Base-by-base conservation (phyloP, 1,284 basidiomycete genomes). In the Schizopora paradoxa region DNA sequence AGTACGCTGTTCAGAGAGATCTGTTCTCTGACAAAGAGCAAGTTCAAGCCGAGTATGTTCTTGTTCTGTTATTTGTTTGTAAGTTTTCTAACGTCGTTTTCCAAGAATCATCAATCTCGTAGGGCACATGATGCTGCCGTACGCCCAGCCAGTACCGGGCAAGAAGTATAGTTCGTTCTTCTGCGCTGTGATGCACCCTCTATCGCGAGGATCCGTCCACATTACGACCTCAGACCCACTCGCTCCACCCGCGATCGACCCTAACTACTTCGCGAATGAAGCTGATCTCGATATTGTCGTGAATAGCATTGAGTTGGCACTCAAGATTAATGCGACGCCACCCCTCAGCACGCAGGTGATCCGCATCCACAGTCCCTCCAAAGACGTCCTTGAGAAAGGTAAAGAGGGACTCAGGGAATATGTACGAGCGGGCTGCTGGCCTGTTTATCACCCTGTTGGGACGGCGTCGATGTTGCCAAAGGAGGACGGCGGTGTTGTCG, bases 401-500 rank as follows among this genome's bases (percentile, higher is more conserved):
- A 21, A 43, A 6, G 29, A 13, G n/a, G 28, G 28, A 3, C 18
- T 43, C 19, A 34, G 23, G 25, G 41, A 43, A 22, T 43, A 43
- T 34, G 23, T 43, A 13, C 32, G 26, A 32, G 28, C 32, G 2
- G n/a, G 23, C 1, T 43, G 23, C 22, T 16, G 18, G 5, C 29
- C 41, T 5, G 28, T 43, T n/a, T 46, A 34, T 14, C 51, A 54
- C 28, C 55, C 63, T 5, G 50, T 60, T n/a, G 72, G 72, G 26
- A 70, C 75, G 4, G 68, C 65, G 39, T 60, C 71, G 0, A 77
- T 77, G 75, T 58, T 76, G 36, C 76, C 76, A 11, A 57, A 64
- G 47, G 62, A 64, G 28, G 54, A 65, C 45, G 76, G 76, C 23
- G 76, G 76, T 52, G 76, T 77, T 19, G 76, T 79, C 22, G 70